Conservation (phyloP, 148 eudicot species). For the Persicaria maculosa region DNA sequence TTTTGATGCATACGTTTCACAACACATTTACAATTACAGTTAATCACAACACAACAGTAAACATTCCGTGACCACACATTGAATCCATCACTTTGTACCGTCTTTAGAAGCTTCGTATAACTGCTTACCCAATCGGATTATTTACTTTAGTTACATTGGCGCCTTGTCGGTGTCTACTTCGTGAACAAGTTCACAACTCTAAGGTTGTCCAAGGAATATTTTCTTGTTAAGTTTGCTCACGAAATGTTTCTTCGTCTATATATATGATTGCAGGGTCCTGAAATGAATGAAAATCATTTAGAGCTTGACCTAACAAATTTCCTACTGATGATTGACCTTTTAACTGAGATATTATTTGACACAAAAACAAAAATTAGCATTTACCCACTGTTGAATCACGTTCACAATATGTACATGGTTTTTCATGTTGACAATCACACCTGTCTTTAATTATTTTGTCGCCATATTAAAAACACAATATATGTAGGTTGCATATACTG, state of each 20-base stretch:
- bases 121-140: not conserved
- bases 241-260: not conserved
- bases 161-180: not conserved
- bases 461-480: not conserved
- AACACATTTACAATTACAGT: not conserved
- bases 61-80: not conserved
- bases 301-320: not conserved
- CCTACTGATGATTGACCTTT: not conserved
- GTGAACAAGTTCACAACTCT: not conserved
- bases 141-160: not conserved
- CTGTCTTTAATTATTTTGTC: not conserved
- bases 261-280: not conserved
- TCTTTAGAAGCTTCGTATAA: not conserved
- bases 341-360: not conserved
- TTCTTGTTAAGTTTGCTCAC: not conserved
- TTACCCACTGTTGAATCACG: slow-evolving; percentile 9
- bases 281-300: not conserved
- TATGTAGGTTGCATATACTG: not conserved
- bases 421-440: slow-evolving; percentile 2
- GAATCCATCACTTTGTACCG: not conserved
- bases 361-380: not conserved
- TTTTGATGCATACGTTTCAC: not conserved
- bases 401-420: not conserved
- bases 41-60: not conserved
- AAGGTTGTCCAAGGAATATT: not conserved